These are phyloP conservation scores for Platanthera guangdongensis DNA, from an alignment of 106 monocot species.

Conservation along the genomic window DNA sequence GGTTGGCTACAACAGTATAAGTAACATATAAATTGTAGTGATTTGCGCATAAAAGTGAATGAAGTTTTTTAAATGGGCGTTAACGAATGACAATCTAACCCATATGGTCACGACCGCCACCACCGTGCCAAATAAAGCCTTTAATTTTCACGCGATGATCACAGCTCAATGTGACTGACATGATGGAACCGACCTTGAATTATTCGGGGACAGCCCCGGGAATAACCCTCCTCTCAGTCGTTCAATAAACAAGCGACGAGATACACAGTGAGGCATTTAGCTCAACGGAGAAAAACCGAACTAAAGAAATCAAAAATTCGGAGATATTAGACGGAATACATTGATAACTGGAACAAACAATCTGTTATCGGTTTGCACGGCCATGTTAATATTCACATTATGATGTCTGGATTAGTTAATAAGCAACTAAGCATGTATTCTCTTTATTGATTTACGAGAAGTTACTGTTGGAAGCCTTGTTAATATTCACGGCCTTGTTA, in stretches of 20 bases:
- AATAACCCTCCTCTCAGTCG: constrained; percentile 90
- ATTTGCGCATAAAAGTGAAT: no score
- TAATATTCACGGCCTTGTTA: no score
- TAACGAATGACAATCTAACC: no score
- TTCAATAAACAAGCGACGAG: constrained; percentile 8
- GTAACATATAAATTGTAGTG: no score
- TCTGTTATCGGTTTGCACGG: constrained; percentile 92
- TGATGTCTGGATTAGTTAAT: constrained; percentile 44
- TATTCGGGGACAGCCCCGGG: constrained; percentile 53
- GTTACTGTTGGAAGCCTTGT: no score
- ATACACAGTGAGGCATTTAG: neutral
- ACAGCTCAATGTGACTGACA: constrained; percentile 92
- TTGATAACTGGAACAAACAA: constrained; percentile 84
- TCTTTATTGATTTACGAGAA: neutral
- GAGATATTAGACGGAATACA: constrained; percentile 24
- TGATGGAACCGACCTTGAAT: constrained; percentile 72
- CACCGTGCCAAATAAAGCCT: no score
- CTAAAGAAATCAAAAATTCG: neutral
- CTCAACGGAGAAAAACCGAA: neutral
- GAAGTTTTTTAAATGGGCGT: no score
- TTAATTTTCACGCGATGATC: constrained; percentile 68
- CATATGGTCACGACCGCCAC: no score
- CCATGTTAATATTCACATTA: constrained; percentile 83
- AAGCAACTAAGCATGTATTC: neutral
- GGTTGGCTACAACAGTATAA: no score